Percentiles rank a stretch among this genome's conserved stretches.
Conservation (phyloP, 768 basidiomycete genomes). For the Lentinula lateritia region DNA sequence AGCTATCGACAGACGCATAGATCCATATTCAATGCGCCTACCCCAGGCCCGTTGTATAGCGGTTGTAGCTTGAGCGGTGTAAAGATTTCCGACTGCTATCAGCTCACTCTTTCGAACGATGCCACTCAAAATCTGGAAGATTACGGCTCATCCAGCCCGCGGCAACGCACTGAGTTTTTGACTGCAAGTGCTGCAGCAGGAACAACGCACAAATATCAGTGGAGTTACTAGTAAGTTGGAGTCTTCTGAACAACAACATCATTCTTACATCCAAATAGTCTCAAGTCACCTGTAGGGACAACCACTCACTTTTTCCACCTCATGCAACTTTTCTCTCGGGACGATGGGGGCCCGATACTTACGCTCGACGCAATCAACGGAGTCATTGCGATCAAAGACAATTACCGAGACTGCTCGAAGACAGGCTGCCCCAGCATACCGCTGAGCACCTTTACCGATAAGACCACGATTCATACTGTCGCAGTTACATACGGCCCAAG, state of each 20-base stretch:
- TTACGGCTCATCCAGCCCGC: not conserved
- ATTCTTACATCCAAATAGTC: not conserved
- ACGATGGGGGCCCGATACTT: not conserved
- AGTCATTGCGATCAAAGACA: slow-evolving; percentile 3
- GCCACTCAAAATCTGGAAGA: slow-evolving; percentile 7
- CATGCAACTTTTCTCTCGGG: slow-evolving; percentile 8
- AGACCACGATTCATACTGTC: slow-evolving; percentile 6
- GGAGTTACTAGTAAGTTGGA: slow-evolving; percentile 1
- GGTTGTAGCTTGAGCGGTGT: slow-evolving; percentile 6
- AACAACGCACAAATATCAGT: slow-evolving; percentile 6
- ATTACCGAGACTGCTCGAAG: slow-evolving; percentile 5
- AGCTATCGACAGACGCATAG: too few species aligned
- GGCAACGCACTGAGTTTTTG: slow-evolving; percentile 11
- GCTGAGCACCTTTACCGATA: slow-evolving; percentile 5
- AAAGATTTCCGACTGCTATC: slow-evolving; percentile 4
- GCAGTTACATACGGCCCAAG: not conserved
- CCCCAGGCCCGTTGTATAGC: slow-evolving; percentile 1
- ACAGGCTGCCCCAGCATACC: slow-evolving; percentile 7
- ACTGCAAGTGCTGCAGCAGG: slow-evolving; percentile 5
- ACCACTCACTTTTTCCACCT: slow-evolving; percentile 9
- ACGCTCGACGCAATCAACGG: slow-evolving; percentile 1
- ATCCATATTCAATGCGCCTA: too few species aligned
- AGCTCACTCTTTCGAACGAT: slow-evolving; percentile 4
- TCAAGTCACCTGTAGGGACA: slow-evolving; percentile 6
- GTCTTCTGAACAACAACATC: too few species aligned